These are phyloP conservation scores for Phoenix roebelenii DNA, from an alignment of 176 grass and related monocot genomes.

Conservation along the genomic window DNA sequence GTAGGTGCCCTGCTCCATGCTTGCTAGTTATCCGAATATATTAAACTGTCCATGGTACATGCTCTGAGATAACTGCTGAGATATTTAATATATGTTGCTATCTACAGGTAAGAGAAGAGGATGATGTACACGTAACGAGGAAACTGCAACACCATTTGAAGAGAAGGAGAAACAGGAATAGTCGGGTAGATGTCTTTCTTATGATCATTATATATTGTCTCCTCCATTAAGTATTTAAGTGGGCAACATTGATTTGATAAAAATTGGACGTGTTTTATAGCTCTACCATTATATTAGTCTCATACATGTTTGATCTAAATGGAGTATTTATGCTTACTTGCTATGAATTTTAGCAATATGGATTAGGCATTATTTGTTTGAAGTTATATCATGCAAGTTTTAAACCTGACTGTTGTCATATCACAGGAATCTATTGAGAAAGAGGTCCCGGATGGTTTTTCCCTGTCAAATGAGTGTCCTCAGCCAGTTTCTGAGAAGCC, in stretches of 20 bases:
- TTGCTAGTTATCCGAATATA: too few species aligned
- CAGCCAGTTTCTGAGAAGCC: constrained; percentile 13
- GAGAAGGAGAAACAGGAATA: constrained; percentile 28
- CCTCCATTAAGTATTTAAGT: neutral
- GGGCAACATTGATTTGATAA: too few species aligned
- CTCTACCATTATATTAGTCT: too few species aligned
- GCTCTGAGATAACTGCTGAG: too few species aligned
- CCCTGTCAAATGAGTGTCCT: constrained; percentile 26
- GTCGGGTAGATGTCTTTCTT: constrained; percentile 35
- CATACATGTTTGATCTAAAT: too few species aligned
- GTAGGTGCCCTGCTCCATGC: too few species aligned
- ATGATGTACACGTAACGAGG: constrained; percentile 64
- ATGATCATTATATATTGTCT: constrained; percentile 14
- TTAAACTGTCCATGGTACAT: too few species aligned
- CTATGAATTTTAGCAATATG: too few species aligned
- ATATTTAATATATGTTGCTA: neutral
- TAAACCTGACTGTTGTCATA: too few species aligned
- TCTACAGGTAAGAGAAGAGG: constrained; percentile 76
- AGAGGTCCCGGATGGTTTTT: constrained; percentile 16
- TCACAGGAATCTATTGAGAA: constrained; percentile 10
- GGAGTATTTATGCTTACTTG: too few species aligned
- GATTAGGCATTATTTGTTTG: too few species aligned
- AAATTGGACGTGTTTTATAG: too few species aligned
- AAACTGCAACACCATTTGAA: constrained; percentile 55
- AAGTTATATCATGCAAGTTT: neutral